phyloP scores from a whole-genome alignment of 2,329 filamentous ascomycete genomes.

The Apiospora saccharicola region DNA sequence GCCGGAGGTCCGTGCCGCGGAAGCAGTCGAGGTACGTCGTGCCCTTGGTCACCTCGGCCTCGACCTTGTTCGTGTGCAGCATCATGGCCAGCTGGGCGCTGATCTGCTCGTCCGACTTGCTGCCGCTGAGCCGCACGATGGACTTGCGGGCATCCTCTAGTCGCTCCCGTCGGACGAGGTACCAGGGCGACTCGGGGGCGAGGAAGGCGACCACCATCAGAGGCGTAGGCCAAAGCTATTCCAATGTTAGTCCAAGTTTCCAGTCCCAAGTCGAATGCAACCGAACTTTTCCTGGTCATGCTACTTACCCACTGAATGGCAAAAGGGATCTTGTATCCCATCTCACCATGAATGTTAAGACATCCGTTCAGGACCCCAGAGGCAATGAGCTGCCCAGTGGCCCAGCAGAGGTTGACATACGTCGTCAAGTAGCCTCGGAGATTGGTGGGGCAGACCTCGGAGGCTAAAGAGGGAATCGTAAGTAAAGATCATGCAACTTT shows the following conservation, averaged over 20 bases:
- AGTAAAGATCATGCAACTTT: neutral
- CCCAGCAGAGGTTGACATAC: slow-evolving; percentile 57
- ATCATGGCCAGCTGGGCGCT: slow-evolving; percentile 53
- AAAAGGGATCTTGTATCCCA: slow-evolving; percentile 53
- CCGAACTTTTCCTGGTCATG: neutral
- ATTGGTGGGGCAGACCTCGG: slow-evolving; percentile 44
- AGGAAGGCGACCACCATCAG: slow-evolving; percentile 48
- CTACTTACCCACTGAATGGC: slow-evolving; percentile 51
- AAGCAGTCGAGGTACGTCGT: slow-evolving; percentile 57
- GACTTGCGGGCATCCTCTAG: slow-evolving; percentile 45
- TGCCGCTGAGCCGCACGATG: slow-evolving; percentile 44
- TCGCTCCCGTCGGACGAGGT: slow-evolving; percentile 49
- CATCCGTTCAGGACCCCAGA: slow-evolving; percentile 50
- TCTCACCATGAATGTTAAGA: slow-evolving; percentile 44
- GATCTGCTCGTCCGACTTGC: slow-evolving; percentile 42
- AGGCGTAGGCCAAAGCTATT: slow-evolving; percentile 49
- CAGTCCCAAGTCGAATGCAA: neutral
- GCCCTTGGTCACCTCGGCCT: slow-evolving; percentile 48
- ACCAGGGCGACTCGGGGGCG: slow-evolving; percentile 58
- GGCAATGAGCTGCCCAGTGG: slow-evolving; percentile 51
- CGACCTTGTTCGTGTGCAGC: slow-evolving; percentile 52
- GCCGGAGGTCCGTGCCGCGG: slow-evolving; percentile 50
- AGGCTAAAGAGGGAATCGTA: slow-evolving; percentile 26
- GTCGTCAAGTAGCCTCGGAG: slow-evolving; percentile 49
- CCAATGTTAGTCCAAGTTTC: neutral